These are phyloP conservation scores for Carex pumila DNA, from an alignment of 176 grass and related monocot genomes.

Conservation along the genomic window DNA sequence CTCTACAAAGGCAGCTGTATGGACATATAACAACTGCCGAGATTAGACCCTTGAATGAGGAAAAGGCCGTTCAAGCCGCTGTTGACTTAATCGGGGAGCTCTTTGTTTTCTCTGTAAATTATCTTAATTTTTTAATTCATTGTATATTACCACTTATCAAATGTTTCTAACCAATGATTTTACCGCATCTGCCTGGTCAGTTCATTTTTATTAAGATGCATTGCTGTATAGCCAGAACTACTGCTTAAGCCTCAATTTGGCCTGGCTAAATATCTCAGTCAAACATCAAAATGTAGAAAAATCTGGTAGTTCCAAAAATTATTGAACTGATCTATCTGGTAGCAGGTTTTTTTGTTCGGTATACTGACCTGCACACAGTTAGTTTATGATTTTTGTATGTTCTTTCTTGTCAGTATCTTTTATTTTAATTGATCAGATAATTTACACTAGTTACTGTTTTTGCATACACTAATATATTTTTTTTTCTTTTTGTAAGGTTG, in stretches of 20 bases:
- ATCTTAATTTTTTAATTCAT: constrained; percentile 13
- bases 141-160: not conserved
- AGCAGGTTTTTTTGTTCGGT: not conserved
- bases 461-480: constrained; percentile 11
- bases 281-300: not conserved
- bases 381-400: not conserved
- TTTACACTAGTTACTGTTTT: constrained; percentile 8
- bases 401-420: constrained; percentile 6
- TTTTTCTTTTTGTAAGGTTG: constrained; percentile 40
- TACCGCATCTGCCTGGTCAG: not conserved
- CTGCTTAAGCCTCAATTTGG: not conserved
- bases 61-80: constrained; percentile 88
- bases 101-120: constrained; percentile 64
- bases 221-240: not conserved
- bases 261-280: not conserved
- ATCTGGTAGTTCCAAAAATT: not conserved
- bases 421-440: constrained; percentile 4
- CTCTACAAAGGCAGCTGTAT: constrained; percentile 79
- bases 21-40: constrained; percentile 60
- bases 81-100: constrained; percentile 81
- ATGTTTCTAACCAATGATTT: not conserved
- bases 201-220: not conserved
- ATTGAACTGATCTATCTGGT: not conserved
- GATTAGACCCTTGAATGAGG: constrained; percentile 82
- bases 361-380: not conserved